A percentile compares a stretch with the other conserved stretches of the same genome.
Evolutionary conservation across 352 stramenopile species (phyloP).

Genomic region (Salisapilia sapeloensis): DNA sequence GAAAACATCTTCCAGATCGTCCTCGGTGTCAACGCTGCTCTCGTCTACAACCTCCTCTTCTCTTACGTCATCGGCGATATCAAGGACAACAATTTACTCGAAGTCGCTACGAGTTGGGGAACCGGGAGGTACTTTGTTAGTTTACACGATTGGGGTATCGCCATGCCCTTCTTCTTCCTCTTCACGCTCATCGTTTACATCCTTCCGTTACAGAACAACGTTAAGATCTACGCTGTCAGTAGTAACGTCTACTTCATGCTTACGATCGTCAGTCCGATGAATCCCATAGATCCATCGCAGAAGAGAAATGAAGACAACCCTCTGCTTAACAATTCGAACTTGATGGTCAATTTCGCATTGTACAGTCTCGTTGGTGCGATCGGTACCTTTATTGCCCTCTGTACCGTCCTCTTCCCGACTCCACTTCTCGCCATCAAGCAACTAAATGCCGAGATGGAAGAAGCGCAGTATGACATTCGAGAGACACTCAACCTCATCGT

Average conservation of each 20-base stretch:
- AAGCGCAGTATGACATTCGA: constrained; percentile 33
- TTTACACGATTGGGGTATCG: constrained; percentile 33
- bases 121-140: constrained; percentile 46
- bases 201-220: constrained; percentile 39
- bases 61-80: constrained; percentile 34
- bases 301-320: constrained; percentile 25
- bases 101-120: constrained; percentile 25
- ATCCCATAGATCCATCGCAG: constrained; percentile 20
- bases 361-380: constrained; percentile 44
- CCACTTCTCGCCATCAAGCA: constrained; percentile 51
- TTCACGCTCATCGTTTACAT: constrained; percentile 54
- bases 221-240: constrained; percentile 62
- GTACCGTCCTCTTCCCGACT: constrained; percentile 35
- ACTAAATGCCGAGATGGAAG: constrained; percentile 21
- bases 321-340: constrained; percentile 29
- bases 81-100: constrained; percentile 17
- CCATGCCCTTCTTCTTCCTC: constrained; percentile 28
- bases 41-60: constrained; percentile 59
- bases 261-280: constrained; percentile 49
- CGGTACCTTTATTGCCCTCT: constrained; percentile 41
- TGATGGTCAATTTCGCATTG: constrained; percentile 45
- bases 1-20: constrained; percentile 60
- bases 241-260: constrained; percentile 67
- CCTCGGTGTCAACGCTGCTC: constrained; percentile 35
- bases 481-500: constrained; percentile 70